These are phyloP conservation scores for Cyberlindnera bimundalis DNA, from an alignment of 805 yeast genomes.

Conservation along the genomic window DNA sequence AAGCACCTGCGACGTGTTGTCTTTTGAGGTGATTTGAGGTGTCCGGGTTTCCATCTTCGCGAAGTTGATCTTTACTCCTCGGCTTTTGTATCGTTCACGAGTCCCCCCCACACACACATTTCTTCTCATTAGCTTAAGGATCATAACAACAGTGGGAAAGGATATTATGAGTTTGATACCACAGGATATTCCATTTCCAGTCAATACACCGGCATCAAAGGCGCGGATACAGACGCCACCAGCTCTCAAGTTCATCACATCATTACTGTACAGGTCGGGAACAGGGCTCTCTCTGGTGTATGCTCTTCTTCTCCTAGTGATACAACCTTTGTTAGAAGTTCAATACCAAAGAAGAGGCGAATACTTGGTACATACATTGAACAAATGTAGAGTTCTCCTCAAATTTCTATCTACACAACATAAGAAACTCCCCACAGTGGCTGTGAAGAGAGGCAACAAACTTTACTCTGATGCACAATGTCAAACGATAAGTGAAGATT, in stretches of 20 bases:
- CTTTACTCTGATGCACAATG: constrained; percentile 35
- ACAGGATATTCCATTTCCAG: constrained; percentile 24
- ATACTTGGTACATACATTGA: constrained; percentile 29
- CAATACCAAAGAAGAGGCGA: constrained; percentile 39
- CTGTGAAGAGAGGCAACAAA: constrained; percentile 38
- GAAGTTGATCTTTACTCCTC: too few species aligned
- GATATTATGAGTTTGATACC: not conserved
- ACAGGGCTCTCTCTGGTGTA: constrained; percentile 31
- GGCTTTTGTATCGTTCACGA: too few species aligned
- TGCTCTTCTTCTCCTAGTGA: constrained; percentile 30
- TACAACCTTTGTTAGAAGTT: constrained; percentile 39
- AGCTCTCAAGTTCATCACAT: constrained; percentile 23
- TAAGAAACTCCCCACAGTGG: constrained; percentile 38
- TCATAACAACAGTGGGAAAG: too few species aligned
- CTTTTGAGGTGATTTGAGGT: too few species aligned
- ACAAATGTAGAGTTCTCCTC: constrained; percentile 30
- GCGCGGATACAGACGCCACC: constrained; percentile 18
- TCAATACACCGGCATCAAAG: constrained; percentile 13
- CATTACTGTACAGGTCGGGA: constrained; percentile 36
- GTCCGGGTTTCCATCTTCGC: too few species aligned
- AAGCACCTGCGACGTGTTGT: too few species aligned
- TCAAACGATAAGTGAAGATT: constrained; percentile 20
- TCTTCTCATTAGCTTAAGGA: not conserved
- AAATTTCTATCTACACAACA: constrained; percentile 24
- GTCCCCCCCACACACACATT: not conserved